Evolutionary conservation across 1,284 basidiomycete species (phyloP).

Genomic region (Xerocomus nothofagi): DNA sequence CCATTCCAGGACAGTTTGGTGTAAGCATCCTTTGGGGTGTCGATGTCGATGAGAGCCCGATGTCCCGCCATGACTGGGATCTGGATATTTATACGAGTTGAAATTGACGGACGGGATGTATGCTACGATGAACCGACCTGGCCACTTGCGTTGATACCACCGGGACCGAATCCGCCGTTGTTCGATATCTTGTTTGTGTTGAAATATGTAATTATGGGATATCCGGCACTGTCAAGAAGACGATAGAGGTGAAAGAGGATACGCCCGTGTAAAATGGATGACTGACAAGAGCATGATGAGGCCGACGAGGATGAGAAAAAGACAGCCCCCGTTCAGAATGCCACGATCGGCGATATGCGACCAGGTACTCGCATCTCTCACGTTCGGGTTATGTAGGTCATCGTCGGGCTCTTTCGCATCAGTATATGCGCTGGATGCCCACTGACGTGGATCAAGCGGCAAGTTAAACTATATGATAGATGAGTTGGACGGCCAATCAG

Average conservation of each 20-base stretch:
- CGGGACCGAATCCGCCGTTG: slow-evolving; percentile 49
- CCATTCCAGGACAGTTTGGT: slow-evolving; percentile 52
- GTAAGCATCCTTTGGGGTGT: slow-evolving; percentile 67
- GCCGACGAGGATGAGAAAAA: slow-evolving; percentile 45
- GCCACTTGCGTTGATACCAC: slow-evolving; percentile 51
- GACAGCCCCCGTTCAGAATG: slow-evolving; percentile 57
- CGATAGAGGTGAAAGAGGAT: background rate
- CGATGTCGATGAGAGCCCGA: slow-evolving; percentile 72
- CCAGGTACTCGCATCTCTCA: slow-evolving; percentile 42
- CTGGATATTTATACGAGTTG: slow-evolving; percentile 30
- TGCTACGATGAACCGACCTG: slow-evolving; percentile 44
- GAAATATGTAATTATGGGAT: slow-evolving; percentile 54
- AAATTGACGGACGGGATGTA: slow-evolving; percentile 31
- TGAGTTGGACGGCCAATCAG: background rate
- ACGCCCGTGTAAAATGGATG: slow-evolving; percentile 5
- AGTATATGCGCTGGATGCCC: slow-evolving; percentile 51
- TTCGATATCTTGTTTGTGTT: slow-evolving; percentile 32
- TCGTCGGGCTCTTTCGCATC: slow-evolving; percentile 46
- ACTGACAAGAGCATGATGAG: slow-evolving; percentile 56
- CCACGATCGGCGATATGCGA: slow-evolving; percentile 37
- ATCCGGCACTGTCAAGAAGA: slow-evolving; percentile 42
- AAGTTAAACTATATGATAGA: slow-evolving; percentile 45
- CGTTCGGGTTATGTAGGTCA: slow-evolving; percentile 35
- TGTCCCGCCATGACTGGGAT: slow-evolving; percentile 61
- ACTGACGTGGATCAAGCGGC: slow-evolving; percentile 51